Base-by-base conservation (phyloP, 371 early-diverging fungal species). In the Mortierella sp. region DNA sequence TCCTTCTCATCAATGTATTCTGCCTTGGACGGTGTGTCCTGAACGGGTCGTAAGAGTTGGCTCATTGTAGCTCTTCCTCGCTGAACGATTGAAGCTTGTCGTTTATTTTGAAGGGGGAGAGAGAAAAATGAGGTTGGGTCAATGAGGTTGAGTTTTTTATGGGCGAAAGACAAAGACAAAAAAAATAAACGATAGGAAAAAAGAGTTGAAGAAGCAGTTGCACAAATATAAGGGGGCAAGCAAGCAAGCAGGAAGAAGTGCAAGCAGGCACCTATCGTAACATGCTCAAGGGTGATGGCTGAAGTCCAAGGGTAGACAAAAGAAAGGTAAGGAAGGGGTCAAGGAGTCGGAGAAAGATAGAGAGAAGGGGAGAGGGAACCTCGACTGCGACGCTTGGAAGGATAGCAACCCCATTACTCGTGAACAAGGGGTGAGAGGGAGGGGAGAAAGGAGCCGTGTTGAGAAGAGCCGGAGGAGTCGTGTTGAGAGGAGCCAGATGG, bases 241-340 rank as follows among this genome's bases (percentile, higher is more conserved):
- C 48, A 48, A n/a, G 57, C 26, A 58, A 11, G 58, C 60, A 60
- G n/a, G n/a, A n/a, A n/a, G n/a, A n/a, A n/a, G n/a, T n/a, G 48
- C 48, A 48, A n/a, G 57, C 26, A 58, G 24, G 58, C 60, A 60
- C 60, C 60, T 28, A 60, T 60, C 60, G 60, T 60, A 26, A n/a
- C 60, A 60, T 10, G 60, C 60, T 60, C 60, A 60, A 60, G 60
- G 31, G 14, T 28, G 14, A 13, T 26, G 60, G 60, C 28, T 60
- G 60, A 60, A 57, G 58, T 11, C 31, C 26, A 60, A 60, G 58
- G 28, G 11, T 14, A 58, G 60, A 28, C 60, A 60, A 60, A 57
- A 48, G 48, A 60, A 60, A 31, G 60, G 16, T 13, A 28, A 57
- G 6, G 48, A 48, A 48, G 60, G 26, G 60, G 31, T 60, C 31